These are phyloP conservation scores for Neophaeococcomyces aloes DNA, from an alignment of 2,329 filamentous ascomycete genomes.

Conservation along the genomic window DNA sequence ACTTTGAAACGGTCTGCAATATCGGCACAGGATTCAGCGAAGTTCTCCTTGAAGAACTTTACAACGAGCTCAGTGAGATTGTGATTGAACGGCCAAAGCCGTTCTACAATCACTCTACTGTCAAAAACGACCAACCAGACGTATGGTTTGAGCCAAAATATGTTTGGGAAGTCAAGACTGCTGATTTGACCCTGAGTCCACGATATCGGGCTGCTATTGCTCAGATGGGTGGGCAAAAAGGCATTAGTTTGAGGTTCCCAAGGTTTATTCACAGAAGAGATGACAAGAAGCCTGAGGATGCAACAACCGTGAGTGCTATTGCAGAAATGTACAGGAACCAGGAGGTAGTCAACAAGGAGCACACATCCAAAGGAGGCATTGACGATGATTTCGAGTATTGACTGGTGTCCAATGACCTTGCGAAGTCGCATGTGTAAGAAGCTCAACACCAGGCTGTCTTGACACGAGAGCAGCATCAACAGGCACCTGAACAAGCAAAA, in stretches of 20 bases:
- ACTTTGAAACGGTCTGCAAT: slow-evolving; percentile 93
- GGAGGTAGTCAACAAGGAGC: slow-evolving; percentile 76
- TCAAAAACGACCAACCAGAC: slow-evolving; percentile 87
- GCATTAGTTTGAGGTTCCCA: slow-evolving; percentile 83
- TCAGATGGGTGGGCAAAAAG: slow-evolving; percentile 62
- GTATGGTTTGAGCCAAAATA: slow-evolving; percentile 94
- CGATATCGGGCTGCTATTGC: slow-evolving; percentile 83
- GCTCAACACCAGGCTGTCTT: too few species aligned
- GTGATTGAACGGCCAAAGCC: slow-evolving; percentile 87
- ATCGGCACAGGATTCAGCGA: slow-evolving; percentile 97
- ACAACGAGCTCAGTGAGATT: slow-evolving; percentile 62
- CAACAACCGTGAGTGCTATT: slow-evolving; percentile 72
- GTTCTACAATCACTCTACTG: slow-evolving; percentile 78
- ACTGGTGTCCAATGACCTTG: too few species aligned
- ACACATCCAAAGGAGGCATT: slow-evolving; percentile 69
- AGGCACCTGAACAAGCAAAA: too few species aligned
- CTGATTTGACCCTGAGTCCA: slow-evolving; percentile 84
- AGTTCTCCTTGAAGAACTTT: slow-evolving; percentile 77
- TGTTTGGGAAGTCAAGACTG: slow-evolving; percentile 97
- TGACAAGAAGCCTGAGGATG: slow-evolving; percentile 90
- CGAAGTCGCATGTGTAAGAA: too few species aligned
- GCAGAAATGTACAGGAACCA: slow-evolving; percentile 97
- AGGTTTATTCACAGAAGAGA: slow-evolving; percentile 84
- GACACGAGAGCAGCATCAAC: too few species aligned
- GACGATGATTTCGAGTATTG: slow-evolving; percentile 98